Evolutionary conservation across 805 yeast species (phyloP), one percentile per base, ranked within the genome.

Genomic region (Brettanomyces custersianus): DNA sequence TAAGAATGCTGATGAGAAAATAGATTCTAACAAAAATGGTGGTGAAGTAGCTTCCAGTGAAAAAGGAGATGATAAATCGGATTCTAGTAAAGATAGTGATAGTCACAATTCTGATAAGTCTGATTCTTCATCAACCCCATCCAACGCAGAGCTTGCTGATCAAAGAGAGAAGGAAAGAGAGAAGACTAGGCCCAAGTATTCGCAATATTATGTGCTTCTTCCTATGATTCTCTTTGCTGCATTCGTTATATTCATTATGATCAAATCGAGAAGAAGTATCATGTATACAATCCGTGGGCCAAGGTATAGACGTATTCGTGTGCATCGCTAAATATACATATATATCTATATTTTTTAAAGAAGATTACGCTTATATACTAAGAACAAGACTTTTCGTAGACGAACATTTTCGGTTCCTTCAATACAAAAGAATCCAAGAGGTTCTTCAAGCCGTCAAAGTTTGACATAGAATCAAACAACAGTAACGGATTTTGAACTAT

Each of bases 271-370:
- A 25, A 43, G 42, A 12, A 46, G 43, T n/a, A 35, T 56, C 17
- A 24, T 44, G 23, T 39, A 38, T 23, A 39, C 48, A 6, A 26
- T 54, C 10, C 42, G 44, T 18, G 59, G 59, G 13, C 57, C 59
- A 33, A 46, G 59, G 41, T 56, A 56, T 38, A 48, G 58, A 40
- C 43, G 59, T 34, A 24, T 47, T 8, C 42, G 28, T 36, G 19
- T 24, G 15, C 35, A 32, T 16, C 35, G 35, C 20, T 32, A 22
- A 32, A 5, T 12, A 15, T n/a, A 12, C 9, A 27, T 10, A n/a
- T n/a, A n/a, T n/a, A 8, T 19, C n/a, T 6, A 13, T 19, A 11
- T 11, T 20, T 31, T 13, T 8, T 8, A 15, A 29, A 15, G 16
- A 27, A 11, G 29, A 12, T 27, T 11, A 15, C 29, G n/a, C n/a